Evolutionary conservation across 305 asterid species (phyloP).

Genomic region (Fraxinus greggii): DNA sequence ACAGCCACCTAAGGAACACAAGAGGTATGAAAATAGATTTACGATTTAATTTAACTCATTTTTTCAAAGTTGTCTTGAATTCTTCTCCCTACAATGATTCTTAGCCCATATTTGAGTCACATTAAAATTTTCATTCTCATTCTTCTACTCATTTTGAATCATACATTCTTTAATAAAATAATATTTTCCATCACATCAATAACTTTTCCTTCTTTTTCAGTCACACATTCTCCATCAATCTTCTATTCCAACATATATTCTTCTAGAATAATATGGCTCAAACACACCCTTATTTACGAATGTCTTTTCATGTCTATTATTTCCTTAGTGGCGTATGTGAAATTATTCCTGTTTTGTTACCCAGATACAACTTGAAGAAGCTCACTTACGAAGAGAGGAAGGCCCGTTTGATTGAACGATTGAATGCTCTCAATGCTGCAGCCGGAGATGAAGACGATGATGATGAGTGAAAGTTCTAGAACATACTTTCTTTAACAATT

Average conservation of each 20-base stretch:
- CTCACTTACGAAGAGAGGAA: slow-evolving; percentile 40
- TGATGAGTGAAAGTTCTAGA: slow-evolving; percentile 26
- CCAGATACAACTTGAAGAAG: slow-evolving; percentile 40
- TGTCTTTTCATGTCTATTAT: too few species aligned
- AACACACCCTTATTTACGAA: too few species aligned
- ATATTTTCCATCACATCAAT: too few species aligned
- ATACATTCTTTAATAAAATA: too few species aligned
- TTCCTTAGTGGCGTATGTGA: too few species aligned
- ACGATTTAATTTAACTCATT: background rate
- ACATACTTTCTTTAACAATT: background rate
- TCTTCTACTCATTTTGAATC: too few species aligned
- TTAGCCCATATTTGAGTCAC: too few species aligned
- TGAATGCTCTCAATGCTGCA: slow-evolving; percentile 37
- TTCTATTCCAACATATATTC: too few species aligned
- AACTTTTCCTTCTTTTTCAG: too few species aligned
- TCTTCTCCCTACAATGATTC: background rate
- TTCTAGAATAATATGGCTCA: too few species aligned
- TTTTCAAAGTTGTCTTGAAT: background rate
- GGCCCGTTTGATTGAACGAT: slow-evolving; percentile 31
- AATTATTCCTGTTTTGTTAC: background rate
- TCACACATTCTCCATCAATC: too few species aligned
- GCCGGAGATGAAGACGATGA: slow-evolving; percentile 31
- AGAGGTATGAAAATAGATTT: slow-evolving; percentile 36
- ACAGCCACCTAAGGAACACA: slow-evolving; percentile 46
- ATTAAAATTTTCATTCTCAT: too few species aligned